Conservation (phyloP, 129 eudicot genomes). For the Tagetes patula region DNA sequence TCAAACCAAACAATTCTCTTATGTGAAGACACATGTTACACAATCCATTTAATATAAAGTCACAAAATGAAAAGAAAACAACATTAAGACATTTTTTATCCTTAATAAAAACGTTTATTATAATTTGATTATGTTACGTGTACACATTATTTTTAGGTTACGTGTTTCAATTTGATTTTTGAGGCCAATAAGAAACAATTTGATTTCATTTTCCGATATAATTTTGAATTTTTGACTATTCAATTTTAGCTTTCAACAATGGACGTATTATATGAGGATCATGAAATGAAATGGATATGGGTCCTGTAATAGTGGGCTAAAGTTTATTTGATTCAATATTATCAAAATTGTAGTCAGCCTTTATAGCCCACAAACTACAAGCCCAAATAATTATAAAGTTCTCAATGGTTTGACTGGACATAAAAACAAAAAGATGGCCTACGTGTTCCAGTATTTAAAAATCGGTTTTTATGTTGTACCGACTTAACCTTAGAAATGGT, state of each 20-base stretch:
- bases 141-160: background rate
- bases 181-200: background rate
- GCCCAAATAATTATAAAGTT: background rate
- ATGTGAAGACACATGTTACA: too few relatives aligned
- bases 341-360: background rate
- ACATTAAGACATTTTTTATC: background rate
- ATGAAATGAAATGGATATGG: background rate
- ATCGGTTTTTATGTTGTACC: too few relatives aligned
- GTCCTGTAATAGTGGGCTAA: background rate
- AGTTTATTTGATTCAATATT: too few relatives aligned
- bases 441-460: too few relatives aligned
- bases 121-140: slow-evolving; percentile 5
- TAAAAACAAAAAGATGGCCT: background rate
- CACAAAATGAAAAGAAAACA: background rate
- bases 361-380: background rate
- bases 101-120: background rate
- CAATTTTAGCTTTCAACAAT: background rate
- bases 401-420: background rate
- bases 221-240: too few relatives aligned
- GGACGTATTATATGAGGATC: background rate
- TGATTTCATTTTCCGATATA: too few relatives aligned
- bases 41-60: too few relatives aligned
- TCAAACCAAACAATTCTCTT: too few relatives aligned
- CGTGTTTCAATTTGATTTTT: background rate
- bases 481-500: too few relatives aligned